A percentile compares a stretch with the other conserved stretches of the same genome.
Evolutionary conservation across 2,329 filamentous ascomycete genomes (phyloP).

Genomic region (Neospermospora avenae): DNA sequence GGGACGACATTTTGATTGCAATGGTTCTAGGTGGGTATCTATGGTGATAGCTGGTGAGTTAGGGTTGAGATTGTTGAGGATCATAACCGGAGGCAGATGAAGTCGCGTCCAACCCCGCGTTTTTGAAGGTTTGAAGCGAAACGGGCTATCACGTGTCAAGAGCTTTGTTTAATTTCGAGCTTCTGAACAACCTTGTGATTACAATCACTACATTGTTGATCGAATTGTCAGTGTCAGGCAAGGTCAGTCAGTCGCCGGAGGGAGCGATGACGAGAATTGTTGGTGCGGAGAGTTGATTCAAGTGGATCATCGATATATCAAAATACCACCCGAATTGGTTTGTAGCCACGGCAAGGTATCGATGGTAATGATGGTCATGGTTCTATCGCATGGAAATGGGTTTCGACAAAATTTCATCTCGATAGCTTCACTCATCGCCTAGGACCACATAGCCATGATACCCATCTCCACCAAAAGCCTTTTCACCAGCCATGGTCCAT

Average conservation of each 20-base stretch:
- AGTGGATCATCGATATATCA: too few relatives aligned
- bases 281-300: too few relatives aligned
- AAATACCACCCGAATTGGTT: too few relatives aligned
- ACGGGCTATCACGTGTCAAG: not conserved
- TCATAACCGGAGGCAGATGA: not conserved
- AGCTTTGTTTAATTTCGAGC: not conserved
- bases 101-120: not conserved
- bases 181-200: not conserved
- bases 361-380: not conserved
- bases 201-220: not conserved
- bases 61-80: not conserved
- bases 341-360: too few relatives aligned
- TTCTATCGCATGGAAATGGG: not conserved
- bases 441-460: conserved; percentile 40
- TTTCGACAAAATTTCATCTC: not conserved
- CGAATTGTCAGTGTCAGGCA: not conserved
- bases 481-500: conserved; percentile 42
- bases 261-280: too few relatives aligned
- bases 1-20: not conserved
- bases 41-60: not conserved
- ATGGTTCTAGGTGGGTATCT: not conserved
- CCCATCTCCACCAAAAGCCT: conserved; percentile 42
- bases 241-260: too few relatives aligned
- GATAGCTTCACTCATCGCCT: conserved; percentile 11
- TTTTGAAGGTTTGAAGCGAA: not conserved